phyloP scores from a whole-genome alignment of 306 rosid genomes.

The Betula pendula region DNA sequence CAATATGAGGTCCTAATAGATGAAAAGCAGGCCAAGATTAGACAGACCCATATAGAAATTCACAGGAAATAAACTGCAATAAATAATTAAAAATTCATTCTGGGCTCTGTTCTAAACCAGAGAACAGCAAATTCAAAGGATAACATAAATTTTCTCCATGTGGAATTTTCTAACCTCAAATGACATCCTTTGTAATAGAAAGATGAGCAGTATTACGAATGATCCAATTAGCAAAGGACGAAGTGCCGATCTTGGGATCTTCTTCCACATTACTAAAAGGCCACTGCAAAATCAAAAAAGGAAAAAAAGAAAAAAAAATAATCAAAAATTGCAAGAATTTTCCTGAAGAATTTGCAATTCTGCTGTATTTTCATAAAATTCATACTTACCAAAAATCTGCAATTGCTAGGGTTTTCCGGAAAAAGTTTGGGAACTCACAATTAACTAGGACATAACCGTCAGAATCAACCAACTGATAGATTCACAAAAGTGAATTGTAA shows the following conservation, averaged over 20 bases:
- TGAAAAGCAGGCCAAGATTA: slow-evolving; percentile 79
- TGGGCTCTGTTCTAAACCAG: slow-evolving; percentile 17
- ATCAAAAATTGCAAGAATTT: slow-evolving; percentile 8
- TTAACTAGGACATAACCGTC: slow-evolving; percentile 32
- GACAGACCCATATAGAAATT: slow-evolving; percentile 67
- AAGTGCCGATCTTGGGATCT: slow-evolving; percentile 76
- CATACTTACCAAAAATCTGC: slow-evolving; percentile 73
- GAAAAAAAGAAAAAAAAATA: neutral
- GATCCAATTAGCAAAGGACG: slow-evolving; percentile 77
- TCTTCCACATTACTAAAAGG: slow-evolving; percentile 91
- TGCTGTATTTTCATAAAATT: neutral
- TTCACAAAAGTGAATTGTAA: neutral
- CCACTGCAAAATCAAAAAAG: slow-evolving; percentile 46
- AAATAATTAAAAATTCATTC: slow-evolving; percentile 24
- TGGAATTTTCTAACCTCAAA: slow-evolving; percentile 58
- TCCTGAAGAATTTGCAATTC: neutral
- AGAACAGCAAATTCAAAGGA: neutral
- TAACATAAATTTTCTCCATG: neutral
- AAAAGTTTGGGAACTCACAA: slow-evolving; percentile 36
- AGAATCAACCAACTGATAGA: slow-evolving; percentile 16
- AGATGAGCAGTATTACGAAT: slow-evolving; percentile 60
- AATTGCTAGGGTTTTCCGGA: slow-evolving; percentile 68
- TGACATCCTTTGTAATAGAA: slow-evolving; percentile 65
- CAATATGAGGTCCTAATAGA: slow-evolving; percentile 61
- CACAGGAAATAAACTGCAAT: slow-evolving; percentile 78